phyloP scores from a whole-genome alignment of 768 basidiomycete species.

The Suillus bovinus region DNA sequence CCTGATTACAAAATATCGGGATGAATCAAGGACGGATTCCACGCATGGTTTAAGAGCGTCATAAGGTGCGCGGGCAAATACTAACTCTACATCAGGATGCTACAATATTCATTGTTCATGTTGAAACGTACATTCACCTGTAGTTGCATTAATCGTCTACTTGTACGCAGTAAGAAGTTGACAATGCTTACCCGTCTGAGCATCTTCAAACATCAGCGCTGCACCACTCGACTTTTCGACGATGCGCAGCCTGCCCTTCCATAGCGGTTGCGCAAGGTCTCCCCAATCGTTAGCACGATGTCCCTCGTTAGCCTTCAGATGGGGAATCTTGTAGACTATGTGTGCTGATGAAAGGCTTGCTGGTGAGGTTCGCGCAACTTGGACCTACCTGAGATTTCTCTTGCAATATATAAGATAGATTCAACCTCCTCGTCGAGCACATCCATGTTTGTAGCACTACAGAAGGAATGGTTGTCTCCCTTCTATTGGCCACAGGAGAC shows the following conservation, averaged over 20 bases:
- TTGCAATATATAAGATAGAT: constrained; percentile 85
- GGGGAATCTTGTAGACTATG: constrained; percentile 89
- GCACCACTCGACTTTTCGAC: constrained; percentile 73
- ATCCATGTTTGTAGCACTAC: constrained; percentile 43
- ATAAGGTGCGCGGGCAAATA: constrained; percentile 88
- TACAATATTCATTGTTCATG: constrained; percentile 10
- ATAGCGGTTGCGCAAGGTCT: constrained; percentile 76
- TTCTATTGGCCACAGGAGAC: background rate
- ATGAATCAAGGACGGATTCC: constrained; percentile 95
- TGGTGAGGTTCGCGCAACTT: constrained; percentile 1
- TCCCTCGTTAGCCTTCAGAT: constrained; percentile 83
- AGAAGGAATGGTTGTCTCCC: background rate
- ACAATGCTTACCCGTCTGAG: constrained; percentile 61
- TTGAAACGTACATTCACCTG: constrained; percentile 65
- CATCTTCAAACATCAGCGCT: constrained; percentile 78
- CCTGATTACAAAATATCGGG: constrained; percentile 90
- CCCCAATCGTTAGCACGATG: constrained; percentile 95
- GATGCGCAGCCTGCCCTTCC: constrained; percentile 90
- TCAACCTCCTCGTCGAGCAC: constrained; percentile 77
- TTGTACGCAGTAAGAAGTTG: background rate
- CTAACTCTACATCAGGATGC: constrained; percentile 37
- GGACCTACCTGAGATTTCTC: constrained; percentile 82
- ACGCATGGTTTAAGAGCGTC: constrained; percentile 77
- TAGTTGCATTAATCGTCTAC: constrained; percentile 5
- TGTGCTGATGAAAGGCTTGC: constrained; percentile 17